phyloP scores from a whole-genome alignment of 805 yeast genomes.

The Tetrapisispora nanseiensis region DNA sequence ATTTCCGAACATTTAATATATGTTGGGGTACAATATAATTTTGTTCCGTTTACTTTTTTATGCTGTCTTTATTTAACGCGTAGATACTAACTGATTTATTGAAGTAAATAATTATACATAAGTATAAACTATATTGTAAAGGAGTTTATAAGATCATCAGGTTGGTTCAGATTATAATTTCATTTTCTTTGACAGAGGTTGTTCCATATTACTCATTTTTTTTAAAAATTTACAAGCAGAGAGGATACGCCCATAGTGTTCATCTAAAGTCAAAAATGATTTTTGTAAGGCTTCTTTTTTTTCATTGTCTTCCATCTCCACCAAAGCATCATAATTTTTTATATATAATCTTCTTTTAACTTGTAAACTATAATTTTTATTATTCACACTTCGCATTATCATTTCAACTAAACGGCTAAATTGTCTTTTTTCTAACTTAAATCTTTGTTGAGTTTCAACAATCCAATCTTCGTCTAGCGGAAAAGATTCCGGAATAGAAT shows the following conservation, averaged over 20 bases:
- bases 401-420: conserved; percentile 70
- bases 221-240: conserved; percentile 1
- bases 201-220: neutral
- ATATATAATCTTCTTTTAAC: conserved; percentile 68
- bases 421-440: conserved; percentile 70
- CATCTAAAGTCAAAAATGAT: conserved; percentile 59
- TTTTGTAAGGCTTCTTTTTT: conserved; percentile 62
- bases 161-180: neutral
- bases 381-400: conserved; percentile 39
- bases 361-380: conserved; percentile 40
- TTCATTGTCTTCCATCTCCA: conserved; percentile 55
- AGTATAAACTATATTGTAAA: too few species aligned
- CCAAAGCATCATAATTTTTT: conserved; percentile 72
- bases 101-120: too few species aligned
- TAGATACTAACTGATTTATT: too few species aligned
- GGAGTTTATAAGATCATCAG: too few species aligned
- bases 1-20: too few species aligned
- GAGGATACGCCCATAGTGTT: conserved; percentile 55
- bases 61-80: too few species aligned
- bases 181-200: neutral
- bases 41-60: too few species aligned
- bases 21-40: too few species aligned
- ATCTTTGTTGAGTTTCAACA: conserved; percentile 27
- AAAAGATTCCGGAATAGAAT: conserved; percentile 16
- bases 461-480: conserved; percentile 31